Evolutionary conservation across 2,329 filamentous ascomycete genomes (phyloP).

Genomic region (Microdochium nivale): DNA sequence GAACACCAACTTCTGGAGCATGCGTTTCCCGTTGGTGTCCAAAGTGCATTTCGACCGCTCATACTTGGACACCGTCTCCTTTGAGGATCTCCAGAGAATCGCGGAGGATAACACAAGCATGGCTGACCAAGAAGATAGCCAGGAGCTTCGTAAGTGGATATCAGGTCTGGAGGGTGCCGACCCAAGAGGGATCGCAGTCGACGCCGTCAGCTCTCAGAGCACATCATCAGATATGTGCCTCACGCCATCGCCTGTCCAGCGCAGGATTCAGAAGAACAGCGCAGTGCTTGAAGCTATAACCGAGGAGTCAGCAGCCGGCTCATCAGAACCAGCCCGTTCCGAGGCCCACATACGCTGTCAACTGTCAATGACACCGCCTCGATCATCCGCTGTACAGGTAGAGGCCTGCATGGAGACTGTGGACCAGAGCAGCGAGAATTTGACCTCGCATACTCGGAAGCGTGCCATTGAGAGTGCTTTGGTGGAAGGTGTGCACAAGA

Average conservation of each 20-base stretch:
- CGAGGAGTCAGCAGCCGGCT: neutral
- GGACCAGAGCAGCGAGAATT: neutral
- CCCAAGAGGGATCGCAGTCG: conserved; percentile 30
- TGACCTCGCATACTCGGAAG: neutral
- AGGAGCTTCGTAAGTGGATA: conserved; percentile 55
- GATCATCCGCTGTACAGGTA: neutral
- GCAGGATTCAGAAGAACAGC: neutral
- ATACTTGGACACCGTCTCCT: conserved; percentile 59
- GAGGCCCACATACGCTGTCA: neutral
- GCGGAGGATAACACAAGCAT: conserved; percentile 47
- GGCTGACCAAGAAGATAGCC: conserved; percentile 42
- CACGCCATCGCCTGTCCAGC: conserved; percentile 7
- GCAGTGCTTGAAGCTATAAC: neutral
- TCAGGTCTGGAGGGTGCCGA: conserved; percentile 49
- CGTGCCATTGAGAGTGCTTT: neutral
- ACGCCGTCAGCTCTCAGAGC: conserved; percentile 34
- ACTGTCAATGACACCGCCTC: neutral
- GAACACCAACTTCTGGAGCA: conserved; percentile 61
- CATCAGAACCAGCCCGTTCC: neutral
- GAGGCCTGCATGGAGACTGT: neutral
- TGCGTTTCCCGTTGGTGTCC: conserved; percentile 66
- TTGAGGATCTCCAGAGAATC: conserved; percentile 60
- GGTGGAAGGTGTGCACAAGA: neutral
- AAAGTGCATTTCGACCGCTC: conserved; percentile 73
- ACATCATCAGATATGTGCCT: conserved; percentile 22